Percentiles rank a stretch among this genome's conserved stretches.
Evolutionary conservation across 1,284 basidiomycete species (phyloP).

Genomic region (Xanthoconium separans): DNA sequence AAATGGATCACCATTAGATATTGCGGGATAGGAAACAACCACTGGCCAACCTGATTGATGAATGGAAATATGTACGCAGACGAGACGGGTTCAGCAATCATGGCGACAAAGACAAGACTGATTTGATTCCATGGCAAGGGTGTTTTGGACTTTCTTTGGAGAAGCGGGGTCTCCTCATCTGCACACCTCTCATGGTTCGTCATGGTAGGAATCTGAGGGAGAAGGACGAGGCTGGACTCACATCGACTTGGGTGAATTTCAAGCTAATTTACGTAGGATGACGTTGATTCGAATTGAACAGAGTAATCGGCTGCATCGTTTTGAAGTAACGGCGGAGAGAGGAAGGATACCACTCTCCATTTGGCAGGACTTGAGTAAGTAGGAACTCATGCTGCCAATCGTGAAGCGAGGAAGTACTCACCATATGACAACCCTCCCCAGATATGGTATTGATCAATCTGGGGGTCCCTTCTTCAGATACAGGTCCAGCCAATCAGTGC

Average conservation of each 20-base stretch:
- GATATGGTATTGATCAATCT: background rate
- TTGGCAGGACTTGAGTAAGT: background rate
- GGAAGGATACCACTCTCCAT: background rate
- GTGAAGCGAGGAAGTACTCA: background rate
- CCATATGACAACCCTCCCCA: background rate
- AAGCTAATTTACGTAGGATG: background rate
- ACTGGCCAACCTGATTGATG: constrained; percentile 27
- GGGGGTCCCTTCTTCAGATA: background rate
- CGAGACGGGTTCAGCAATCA: constrained; percentile 26
- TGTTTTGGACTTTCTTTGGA: constrained; percentile 16
- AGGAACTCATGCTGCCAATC: background rate
- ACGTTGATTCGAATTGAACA: background rate
- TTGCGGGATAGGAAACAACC: background rate
- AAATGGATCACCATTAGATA: background rate
- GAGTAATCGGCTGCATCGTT: background rate
- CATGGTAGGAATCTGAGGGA: constrained; percentile 6
- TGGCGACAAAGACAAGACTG: constrained; percentile 15
- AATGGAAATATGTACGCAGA: constrained; percentile 27
- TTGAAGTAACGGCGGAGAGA: background rate
- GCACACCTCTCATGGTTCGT: background rate
- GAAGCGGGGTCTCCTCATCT: constrained; percentile 23
- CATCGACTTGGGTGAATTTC: background rate
- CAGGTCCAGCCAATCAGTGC: background rate
- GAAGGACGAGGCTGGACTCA: background rate
- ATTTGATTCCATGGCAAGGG: constrained; percentile 27